Conservation (phyloP, 352 stramenopile genomes). For the Phytophthora brassicae region DNA sequence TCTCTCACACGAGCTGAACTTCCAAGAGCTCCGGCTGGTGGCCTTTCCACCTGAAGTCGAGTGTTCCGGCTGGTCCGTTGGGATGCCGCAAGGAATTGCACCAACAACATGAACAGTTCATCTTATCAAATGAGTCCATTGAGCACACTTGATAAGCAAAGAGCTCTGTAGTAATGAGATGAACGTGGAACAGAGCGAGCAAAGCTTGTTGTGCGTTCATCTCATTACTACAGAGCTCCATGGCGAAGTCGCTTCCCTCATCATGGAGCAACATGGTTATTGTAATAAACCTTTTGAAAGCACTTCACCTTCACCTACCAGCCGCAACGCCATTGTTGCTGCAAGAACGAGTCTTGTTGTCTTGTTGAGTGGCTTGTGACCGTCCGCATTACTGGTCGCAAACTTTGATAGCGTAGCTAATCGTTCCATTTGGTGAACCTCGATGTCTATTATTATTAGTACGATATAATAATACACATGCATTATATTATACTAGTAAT, state of each 20-base stretch:
- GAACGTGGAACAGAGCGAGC: constrained; percentile 16
- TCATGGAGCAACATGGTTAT: too few species aligned
- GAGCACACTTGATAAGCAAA: too few species aligned
- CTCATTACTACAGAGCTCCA: constrained; percentile 13
- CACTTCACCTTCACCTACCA: constrained; percentile 14
- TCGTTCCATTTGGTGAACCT: not conserved
- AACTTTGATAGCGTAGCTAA: not conserved
- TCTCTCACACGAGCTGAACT: constrained; percentile 38
- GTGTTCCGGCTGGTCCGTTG: constrained; percentile 18
- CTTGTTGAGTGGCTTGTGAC: constrained; percentile 17
- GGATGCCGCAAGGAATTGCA: constrained; percentile 33
- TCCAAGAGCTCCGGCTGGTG: constrained; percentile 18
- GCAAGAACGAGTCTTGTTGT: constrained; percentile 7
- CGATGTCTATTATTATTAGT: too few species aligned
- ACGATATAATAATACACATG: too few species aligned
- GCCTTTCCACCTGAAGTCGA: constrained; percentile 30
- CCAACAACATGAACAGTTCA: constrained; percentile 5
- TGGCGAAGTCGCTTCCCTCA: constrained; percentile 16
- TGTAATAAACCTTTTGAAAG: not conserved
- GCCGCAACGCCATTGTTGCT: constrained; percentile 8
- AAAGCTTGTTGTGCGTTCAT: not conserved
- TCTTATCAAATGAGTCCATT: too few species aligned
- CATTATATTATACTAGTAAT: too few species aligned
- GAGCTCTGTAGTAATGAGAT: constrained; percentile 9
- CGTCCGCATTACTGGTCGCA: not conserved